These are phyloP conservation scores for Nannochloris sp. DNA, from an alignment of 139 green algal genomes.

Conservation along the genomic window DNA sequence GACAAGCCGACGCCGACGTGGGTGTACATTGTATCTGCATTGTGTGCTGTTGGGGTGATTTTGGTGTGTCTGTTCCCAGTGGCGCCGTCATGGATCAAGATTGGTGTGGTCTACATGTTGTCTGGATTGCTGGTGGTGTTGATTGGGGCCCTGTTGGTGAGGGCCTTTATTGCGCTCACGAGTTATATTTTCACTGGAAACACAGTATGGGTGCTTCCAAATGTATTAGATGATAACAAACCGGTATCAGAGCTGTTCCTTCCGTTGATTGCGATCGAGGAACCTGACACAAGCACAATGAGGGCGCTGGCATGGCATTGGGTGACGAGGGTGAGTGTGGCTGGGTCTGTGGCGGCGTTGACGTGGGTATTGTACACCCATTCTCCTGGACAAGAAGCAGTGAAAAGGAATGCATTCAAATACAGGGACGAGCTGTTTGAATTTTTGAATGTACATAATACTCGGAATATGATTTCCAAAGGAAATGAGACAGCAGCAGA, in stretches of 20 bases:
- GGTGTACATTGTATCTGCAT: conserved; percentile 36
- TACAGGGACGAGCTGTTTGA: conserved; percentile 29
- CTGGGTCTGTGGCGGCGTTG: neutral
- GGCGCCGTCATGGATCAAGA: conserved; percentile 36
- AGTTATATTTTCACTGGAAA: conserved; percentile 55
- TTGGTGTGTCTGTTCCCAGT: conserved; percentile 49
- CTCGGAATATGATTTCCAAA: conserved; percentile 5
- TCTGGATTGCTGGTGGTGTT: conserved; percentile 39
- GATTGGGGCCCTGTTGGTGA: conserved; percentile 38
- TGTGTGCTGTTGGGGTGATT: conserved; percentile 37
- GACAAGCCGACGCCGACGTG: conserved; percentile 52
- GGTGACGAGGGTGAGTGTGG: conserved; percentile 3
- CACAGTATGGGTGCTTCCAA: conserved; percentile 75
- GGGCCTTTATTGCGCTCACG: conserved; percentile 27
- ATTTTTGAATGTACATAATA: conserved; percentile 16
- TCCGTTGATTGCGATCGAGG: conserved; percentile 30
- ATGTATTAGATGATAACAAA: conserved; percentile 64
- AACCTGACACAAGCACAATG: conserved; percentile 1
- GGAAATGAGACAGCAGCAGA: conserved; percentile 2
- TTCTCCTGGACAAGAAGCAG: conserved; percentile 24
- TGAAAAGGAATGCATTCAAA: conserved; percentile 12
- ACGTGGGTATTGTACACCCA: conserved; percentile 32
- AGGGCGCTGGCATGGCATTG: conserved; percentile 10
- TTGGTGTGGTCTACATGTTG: conserved; percentile 57
- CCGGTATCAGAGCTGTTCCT: conserved; percentile 38